Evolutionary conservation across 345 rosid species (phyloP).

Genomic region (Garcia nutans): DNA sequence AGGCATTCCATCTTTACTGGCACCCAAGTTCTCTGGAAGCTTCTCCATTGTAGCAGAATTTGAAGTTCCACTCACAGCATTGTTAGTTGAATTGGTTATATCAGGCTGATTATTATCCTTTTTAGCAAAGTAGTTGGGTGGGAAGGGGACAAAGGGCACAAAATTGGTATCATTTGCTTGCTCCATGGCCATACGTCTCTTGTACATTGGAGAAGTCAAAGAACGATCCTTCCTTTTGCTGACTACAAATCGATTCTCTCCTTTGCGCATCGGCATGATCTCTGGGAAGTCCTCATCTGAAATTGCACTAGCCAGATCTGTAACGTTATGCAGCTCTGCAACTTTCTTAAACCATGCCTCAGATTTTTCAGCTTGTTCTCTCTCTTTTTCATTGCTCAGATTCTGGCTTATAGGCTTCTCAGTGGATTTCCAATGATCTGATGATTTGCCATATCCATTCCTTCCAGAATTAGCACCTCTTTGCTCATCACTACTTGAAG

Average conservation of each 20-base stretch:
- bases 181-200: constrained; percentile 53
- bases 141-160: constrained; percentile 84
- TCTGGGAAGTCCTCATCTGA: constrained; percentile 31
- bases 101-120: constrained; percentile 42
- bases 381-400: constrained; percentile 29
- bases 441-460: constrained; percentile 12
- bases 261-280: constrained; percentile 28
- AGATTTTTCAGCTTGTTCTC: constrained; percentile 51
- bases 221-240: constrained; percentile 32
- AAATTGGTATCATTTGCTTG: constrained; percentile 55
- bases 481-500: constrained; percentile 24
- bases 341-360: constrained; percentile 36
- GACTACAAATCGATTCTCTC: constrained; percentile 33
- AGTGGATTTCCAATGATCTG: constrained; percentile 18
- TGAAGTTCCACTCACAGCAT: constrained; percentile 29
- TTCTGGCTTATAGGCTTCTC: constrained; percentile 22
- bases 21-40: constrained; percentile 11
- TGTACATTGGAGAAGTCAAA: constrained; percentile 58
- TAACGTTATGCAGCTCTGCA: constrained; percentile 32
- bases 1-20: background rate
- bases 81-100: constrained; percentile 23
- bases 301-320: constrained; percentile 22
- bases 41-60: constrained; percentile 28
- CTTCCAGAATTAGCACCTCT: constrained; percentile 18
- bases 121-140: constrained; percentile 70